phyloP scores from a whole-genome alignment of 768 basidiomycete genomes.

The Rhizopogon vulgaris region DNA sequence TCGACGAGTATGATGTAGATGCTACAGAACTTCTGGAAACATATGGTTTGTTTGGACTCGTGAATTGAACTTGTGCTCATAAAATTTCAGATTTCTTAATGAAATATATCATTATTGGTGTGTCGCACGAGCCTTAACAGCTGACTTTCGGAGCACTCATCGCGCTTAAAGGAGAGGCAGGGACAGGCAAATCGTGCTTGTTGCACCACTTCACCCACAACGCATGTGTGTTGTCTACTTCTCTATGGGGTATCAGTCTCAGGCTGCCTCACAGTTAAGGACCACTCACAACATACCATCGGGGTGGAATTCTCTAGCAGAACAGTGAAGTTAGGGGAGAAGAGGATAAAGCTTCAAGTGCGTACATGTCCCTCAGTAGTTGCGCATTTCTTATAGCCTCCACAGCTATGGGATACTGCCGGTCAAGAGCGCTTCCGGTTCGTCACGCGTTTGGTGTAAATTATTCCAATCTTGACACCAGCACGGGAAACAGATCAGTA shows the following conservation, averaged over 20 bases:
- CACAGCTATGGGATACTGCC: slow-evolving; percentile 92
- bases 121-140: slow-evolving; percentile 13
- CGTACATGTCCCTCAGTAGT: slow-evolving; percentile 15
- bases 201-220: slow-evolving; percentile 96
- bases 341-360: slow-evolving; percentile 93
- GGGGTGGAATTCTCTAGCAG: slow-evolving; percentile 97
- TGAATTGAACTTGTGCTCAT: slow-evolving; percentile 10
- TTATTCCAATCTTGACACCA: slow-evolving; percentile 10
- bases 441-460: slow-evolving; percentile 10
- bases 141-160: slow-evolving; percentile 5
- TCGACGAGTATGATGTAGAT: slow-evolving; percentile 67
- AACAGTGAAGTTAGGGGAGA: slow-evolving; percentile 89
- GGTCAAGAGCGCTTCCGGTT: slow-evolving; percentile 94
- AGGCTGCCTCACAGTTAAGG: slow-evolving; percentile 64
- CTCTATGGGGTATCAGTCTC: slow-evolving; percentile 4
- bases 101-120: slow-evolving; percentile 97
- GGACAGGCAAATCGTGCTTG: slow-evolving; percentile 95
- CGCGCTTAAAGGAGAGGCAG: slow-evolving; percentile 73
- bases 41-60: slow-evolving; percentile 55
- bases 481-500: slow-evolving; percentile 53
- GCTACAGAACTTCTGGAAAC: slow-evolving; percentile 92
- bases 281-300: slow-evolving; percentile 95
- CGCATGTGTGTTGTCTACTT: slow-evolving; percentile 59
- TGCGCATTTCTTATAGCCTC: slow-evolving; percentile 11
- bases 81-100: slow-evolving; percentile 83